Base-by-base conservation (phyloP, 352 stramenopile genomes). In the Achlya hypogyna region DNA sequence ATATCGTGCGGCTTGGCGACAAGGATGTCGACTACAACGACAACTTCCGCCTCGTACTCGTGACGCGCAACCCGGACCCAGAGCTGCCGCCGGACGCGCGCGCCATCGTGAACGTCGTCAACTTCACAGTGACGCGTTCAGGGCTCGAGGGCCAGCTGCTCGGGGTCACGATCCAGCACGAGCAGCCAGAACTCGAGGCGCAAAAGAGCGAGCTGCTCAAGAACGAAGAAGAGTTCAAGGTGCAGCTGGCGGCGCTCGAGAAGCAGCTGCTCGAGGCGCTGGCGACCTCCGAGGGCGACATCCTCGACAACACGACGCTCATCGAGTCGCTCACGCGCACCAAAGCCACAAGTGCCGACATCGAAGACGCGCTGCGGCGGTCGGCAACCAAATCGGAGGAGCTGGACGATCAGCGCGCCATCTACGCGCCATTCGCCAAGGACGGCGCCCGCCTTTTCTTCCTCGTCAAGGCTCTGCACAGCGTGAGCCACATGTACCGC, bases 11-110 rank as follows among this genome's bases (percentile, higher is more conserved):
- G 14, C 54, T 98, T 22, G 93, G 93, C 1, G 93, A 98, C 65
- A 97, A 97, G 51, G 65, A 89, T 35, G 81, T 98, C 28, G 95
- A 98, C 67, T 98, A 97, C 73, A 97, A 97, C 69, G 91, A 98
- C 51, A 96, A 91, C 72, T 98, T 98, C 59, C 82, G 88, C 1
- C 56, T 98, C 38, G 91, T 91, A 45, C 65, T 98, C 8, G 86
- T 97, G 28, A 98, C 95, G 12, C 77, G 93, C 5, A 97, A 97
- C 51, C 92, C 91, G 20, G 80, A 84, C 4, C 93, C 91, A 4
- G 76, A 86, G 4, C 74, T 98, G 1, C 81, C 87, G 0, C 95
- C 95, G 0, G 87, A 98, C 53, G 89, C 89, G 0, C 73, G 84
- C 0, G 87, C 91, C 18, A 87, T 98, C 31, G 85, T 98, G 10